These are phyloP conservation scores for Coleophoma eucalyptorum DNA, from an alignment of 2,329 filamentous ascomycete genomes.

Conservation along the genomic window DNA sequence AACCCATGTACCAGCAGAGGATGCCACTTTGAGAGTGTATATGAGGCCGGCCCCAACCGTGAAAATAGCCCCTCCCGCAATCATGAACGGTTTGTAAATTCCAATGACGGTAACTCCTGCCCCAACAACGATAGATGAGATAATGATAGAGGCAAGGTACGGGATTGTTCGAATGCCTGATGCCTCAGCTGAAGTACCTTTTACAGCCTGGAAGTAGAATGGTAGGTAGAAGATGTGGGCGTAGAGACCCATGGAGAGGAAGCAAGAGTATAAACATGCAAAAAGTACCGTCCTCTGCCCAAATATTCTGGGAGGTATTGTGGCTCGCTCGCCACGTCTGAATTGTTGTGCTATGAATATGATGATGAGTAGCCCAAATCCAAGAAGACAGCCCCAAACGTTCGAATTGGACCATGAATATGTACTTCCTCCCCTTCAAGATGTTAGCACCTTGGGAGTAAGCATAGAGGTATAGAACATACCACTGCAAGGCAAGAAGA, in stretches of 20 bases:
- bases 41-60: slow-evolving; percentile 39
- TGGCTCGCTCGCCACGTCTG: slow-evolving; percentile 42
- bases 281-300: slow-evolving; percentile 31
- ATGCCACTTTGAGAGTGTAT: slow-evolving; percentile 34
- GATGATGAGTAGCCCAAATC: slow-evolving; percentile 27
- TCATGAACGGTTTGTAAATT: slow-evolving; percentile 40
- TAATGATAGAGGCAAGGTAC: slow-evolving; percentile 37
- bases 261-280: slow-evolving; percentile 28
- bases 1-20: slow-evolving; percentile 44
- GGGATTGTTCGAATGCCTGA: slow-evolving; percentile 39
- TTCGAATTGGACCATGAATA: slow-evolving; percentile 39
- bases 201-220: slow-evolving; percentile 48
- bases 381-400: slow-evolving; percentile 40
- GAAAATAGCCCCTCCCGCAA: slow-evolving; percentile 39
- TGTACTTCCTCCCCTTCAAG: slow-evolving; percentile 33
- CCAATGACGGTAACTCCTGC: slow-evolving; percentile 34
- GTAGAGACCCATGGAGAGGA: slow-evolving; percentile 28
- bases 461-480: not conserved
- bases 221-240: slow-evolving; percentile 53
- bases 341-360: slow-evolving; percentile 36
- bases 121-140: slow-evolving; percentile 36
- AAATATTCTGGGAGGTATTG: slow-evolving; percentile 44
- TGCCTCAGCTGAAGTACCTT: slow-evolving; percentile 31
- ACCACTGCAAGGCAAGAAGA: slow-evolving; percentile 43
- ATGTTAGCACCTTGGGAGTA: no score